Evolutionary conservation across 768 basidiomycete genomes (phyloP), one percentile per base, ranked within the genome.

Genomic region (Rhizopogon salebrosus): DNA sequence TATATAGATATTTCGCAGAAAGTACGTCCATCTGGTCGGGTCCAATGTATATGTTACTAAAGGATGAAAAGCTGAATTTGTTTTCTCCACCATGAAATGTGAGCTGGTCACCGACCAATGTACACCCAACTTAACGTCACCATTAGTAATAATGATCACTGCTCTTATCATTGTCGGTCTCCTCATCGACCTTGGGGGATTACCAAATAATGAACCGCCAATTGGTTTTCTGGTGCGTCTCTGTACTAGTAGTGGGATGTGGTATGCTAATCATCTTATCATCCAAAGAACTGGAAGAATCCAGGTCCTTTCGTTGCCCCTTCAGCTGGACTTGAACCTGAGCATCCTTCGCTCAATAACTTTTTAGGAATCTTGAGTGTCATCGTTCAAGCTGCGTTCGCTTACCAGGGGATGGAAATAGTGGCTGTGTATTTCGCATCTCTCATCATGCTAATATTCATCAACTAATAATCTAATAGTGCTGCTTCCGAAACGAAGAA

Each of bases 401-500:
- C 77, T 13, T 80, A 72, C 65, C 76, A 80, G 46, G 82, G 81
- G 26, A 80, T 80, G 6, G 81, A 83, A 59, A 59, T 69, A 18
- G 69, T 70, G 26, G 71, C 71, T 41, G 62, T 69, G 56, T 57
- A 58, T 34, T 38, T 18, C 6, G 23, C 4, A 49, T 46, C 37
- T 41, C 35, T 57, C 46, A 53, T n/a, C 59, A 18, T 29, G 23
- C 6, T 43, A 56, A 26, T 57, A 46, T 29, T 6, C 6, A 7
- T 11, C 22, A 29, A 18, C 40, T 24, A 3, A 27, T 22, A 18
- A 24, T 37, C 2, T 38, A 7, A 23, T 49, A 84, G 84, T 51
- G 85, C 88, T 23, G 88, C 87, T 8, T 85, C 84, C 0, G 90
- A 92, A 67, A 88, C 87, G 0, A 75, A 82, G 62, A 89, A 77